A percentile compares a stretch with the other conserved stretches of the same genome.
Conservation (phyloP, 139 green algal genomes). For the Dunaliella sp. region DNA sequence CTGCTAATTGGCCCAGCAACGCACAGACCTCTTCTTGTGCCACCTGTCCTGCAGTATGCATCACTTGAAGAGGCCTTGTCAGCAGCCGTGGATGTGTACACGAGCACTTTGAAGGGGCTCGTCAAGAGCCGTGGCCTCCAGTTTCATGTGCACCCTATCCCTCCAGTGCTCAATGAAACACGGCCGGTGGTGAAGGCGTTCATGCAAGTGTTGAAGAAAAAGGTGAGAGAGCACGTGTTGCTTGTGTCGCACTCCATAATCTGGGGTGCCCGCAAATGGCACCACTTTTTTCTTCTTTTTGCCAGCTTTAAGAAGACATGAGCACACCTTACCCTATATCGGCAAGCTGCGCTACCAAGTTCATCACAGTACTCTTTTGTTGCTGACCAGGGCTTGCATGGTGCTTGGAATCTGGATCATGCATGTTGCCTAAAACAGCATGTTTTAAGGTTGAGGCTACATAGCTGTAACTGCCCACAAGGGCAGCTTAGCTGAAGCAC, state of each 20-base stretch:
- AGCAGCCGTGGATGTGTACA: conserved; percentile 64
- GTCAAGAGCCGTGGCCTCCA: conserved; percentile 30
- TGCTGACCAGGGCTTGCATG: no score
- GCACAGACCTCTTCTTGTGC: background rate
- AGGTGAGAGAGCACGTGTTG: conserved; percentile 6
- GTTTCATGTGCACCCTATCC: conserved; percentile 70
- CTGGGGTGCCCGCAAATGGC: background rate
- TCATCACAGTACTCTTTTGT: no score
- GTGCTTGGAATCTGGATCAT: no score
- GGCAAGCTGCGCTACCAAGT: no score
- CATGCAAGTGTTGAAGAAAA: conserved; percentile 26
- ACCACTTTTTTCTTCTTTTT: background rate
- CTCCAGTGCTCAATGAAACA: conserved; percentile 65
- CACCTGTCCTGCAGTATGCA: conserved; percentile 55
- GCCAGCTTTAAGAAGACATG: background rate
- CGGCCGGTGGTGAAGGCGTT: conserved; percentile 54
- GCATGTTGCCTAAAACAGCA: background rate
- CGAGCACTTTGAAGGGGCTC: conserved; percentile 29
- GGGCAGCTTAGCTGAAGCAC: background rate
- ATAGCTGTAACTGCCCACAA: no score
- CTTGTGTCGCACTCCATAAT: background rate
- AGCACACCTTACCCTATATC: background rate
- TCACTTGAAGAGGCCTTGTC: conserved; percentile 55
- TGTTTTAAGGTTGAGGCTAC: no score
- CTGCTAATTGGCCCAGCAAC: no score